Evolutionary conservation across 768 basidiomycete species (phyloP).

Genomic region (Leccinum disarticulatum): DNA sequence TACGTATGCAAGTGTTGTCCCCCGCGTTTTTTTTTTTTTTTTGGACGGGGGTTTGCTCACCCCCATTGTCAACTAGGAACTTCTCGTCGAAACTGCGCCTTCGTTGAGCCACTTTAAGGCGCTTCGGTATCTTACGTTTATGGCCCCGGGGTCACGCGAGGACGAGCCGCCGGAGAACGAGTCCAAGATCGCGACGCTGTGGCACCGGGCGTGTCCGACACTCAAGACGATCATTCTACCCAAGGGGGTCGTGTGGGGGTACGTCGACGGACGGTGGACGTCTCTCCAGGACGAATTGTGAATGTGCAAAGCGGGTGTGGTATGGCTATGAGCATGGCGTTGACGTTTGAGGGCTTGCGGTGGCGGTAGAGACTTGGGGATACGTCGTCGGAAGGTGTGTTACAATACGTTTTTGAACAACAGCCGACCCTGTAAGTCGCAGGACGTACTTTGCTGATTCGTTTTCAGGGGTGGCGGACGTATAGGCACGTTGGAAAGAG

Average conservation of each 20-base stretch:
- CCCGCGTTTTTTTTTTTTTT: too few relatives aligned
- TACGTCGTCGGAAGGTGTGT: too few relatives aligned
- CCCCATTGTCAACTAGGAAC: slow-evolving; percentile 34
- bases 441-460: too few relatives aligned
- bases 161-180: slow-evolving; percentile 38
- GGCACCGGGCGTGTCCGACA: slow-evolving; percentile 60
- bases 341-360: too few relatives aligned
- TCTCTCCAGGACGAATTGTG: slow-evolving; percentile 21
- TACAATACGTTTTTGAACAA: too few relatives aligned
- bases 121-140: slow-evolving; percentile 56
- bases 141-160: slow-evolving; percentile 40
- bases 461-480: too few relatives aligned
- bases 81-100: slow-evolving; percentile 41
- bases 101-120: slow-evolving; percentile 44
- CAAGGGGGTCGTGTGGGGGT: slow-evolving; percentile 61
- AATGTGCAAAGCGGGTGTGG: too few relatives aligned
- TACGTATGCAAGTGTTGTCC: too few relatives aligned
- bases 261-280: slow-evolving; percentile 25
- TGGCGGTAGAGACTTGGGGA: too few relatives aligned
- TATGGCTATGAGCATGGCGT: too few relatives aligned
- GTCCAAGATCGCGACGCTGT: slow-evolving; percentile 48
- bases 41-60: background rate
- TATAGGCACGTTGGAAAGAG: too few relatives aligned
- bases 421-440: too few relatives aligned
- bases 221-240: slow-evolving; percentile 65